Evolutionary conservation across 225 moss, liverwort and hornwort genomes (phyloP).

Genomic region (Polytrichum commune): DNA sequence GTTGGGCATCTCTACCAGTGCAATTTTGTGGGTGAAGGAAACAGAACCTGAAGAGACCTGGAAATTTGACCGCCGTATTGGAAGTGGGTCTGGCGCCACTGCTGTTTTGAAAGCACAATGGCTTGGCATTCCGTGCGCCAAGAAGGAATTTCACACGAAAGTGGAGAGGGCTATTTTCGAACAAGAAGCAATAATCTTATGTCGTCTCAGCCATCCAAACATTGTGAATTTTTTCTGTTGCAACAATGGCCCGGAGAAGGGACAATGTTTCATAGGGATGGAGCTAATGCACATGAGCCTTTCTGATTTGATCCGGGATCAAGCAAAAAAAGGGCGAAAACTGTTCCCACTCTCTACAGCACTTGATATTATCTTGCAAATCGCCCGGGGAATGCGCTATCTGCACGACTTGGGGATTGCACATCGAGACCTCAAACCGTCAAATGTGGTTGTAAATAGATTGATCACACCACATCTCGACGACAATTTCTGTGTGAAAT

Average conservation of each 20-base stretch:
- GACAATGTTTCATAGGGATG: constrained; percentile 14
- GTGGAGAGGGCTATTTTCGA: too few relatives aligned
- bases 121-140: background rate
- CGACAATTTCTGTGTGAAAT: constrained; percentile 1
- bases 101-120: too few relatives aligned
- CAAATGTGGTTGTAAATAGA: background rate
- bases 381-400: constrained; percentile 16
- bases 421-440: too few relatives aligned
- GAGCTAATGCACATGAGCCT: constrained; percentile 17
- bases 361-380: constrained; percentile 20
- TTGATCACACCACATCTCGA: background rate
- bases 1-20: background rate
- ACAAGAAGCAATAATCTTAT: too few relatives aligned
- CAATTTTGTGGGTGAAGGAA: too few relatives aligned
- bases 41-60: too few relatives aligned
- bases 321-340: background rate
- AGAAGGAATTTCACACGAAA: background rate
- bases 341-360: background rate
- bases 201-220: too few relatives aligned
- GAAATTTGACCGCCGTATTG: too few relatives aligned
- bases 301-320: background rate
- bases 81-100: too few relatives aligned
- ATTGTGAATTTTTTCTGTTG: constrained; percentile 5
- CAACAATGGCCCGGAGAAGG: background rate
- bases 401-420: constrained; percentile 5